phyloP scores from a whole-genome alignment of 1,139 yeast genomes.

The Suhomyces chickasaworum region DNA sequence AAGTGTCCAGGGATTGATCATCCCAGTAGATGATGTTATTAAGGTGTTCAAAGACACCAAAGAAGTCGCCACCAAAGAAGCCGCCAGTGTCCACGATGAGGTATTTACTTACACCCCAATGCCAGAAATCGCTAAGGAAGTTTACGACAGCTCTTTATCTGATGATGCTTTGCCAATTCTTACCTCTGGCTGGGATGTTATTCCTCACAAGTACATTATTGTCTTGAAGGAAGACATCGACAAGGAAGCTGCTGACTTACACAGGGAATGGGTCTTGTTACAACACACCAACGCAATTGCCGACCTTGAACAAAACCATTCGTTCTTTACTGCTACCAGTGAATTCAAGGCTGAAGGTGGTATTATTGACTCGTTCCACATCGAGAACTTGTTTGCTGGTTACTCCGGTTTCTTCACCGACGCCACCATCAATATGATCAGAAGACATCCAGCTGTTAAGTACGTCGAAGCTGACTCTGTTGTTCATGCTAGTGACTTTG shows the following conservation, averaged over 20 bases:
- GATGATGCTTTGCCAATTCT: slow-evolving; percentile 43
- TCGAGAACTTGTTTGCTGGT: slow-evolving; percentile 58
- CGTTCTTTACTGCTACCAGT: slow-evolving; percentile 43
- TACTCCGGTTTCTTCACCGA: slow-evolving; percentile 78
- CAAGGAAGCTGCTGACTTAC: slow-evolving; percentile 56
- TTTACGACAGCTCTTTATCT: slow-evolving; percentile 11
- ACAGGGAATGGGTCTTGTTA: slow-evolving; percentile 62
- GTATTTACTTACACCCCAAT: not conserved
- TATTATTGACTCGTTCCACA: slow-evolving; percentile 62
- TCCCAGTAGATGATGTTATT: slow-evolving; percentile 56
- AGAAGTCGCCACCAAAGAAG: slow-evolving; percentile 19
- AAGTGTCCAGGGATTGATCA: slow-evolving; percentile 65
- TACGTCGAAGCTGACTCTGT: slow-evolving; percentile 80
- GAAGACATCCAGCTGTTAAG: slow-evolving; percentile 71
- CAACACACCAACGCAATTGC: slow-evolving; percentile 44
- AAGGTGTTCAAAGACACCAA: slow-evolving; percentile 33
- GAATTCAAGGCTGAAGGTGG: slow-evolving; percentile 52
- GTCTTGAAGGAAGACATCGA: slow-evolving; percentile 68
- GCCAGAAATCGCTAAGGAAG: not conserved
- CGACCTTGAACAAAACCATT: slow-evolving; percentile 30
- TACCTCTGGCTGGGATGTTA: slow-evolving; percentile 46
- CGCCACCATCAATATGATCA: slow-evolving; percentile 67
- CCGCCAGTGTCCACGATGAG: slow-evolving; percentile 16
- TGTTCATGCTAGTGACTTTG: slow-evolving; percentile 66
- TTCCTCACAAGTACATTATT: slow-evolving; percentile 75